A percentile compares a stretch with the other conserved stretches of the same genome.
Conservation (phyloP, 148 eudicot species). For the Nyssa sinensis region DNA sequence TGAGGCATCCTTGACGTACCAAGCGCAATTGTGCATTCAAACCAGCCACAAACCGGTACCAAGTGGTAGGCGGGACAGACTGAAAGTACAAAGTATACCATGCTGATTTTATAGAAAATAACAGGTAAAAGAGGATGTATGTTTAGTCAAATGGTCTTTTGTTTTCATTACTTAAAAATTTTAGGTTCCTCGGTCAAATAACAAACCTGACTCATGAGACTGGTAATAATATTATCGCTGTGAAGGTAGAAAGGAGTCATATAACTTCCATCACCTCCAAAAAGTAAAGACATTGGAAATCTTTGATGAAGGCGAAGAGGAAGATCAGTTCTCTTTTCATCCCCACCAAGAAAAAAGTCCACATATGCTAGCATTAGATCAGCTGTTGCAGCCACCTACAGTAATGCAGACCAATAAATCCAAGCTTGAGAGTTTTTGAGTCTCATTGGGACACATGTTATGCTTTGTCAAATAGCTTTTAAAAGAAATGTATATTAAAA, state of each 20-base stretch:
- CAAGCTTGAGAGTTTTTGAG: slow-evolving; percentile 7
- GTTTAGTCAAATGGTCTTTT: neutral
- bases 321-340: slow-evolving; percentile 93
- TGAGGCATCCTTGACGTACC: slow-evolving; percentile 80
- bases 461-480: neutral
- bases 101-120: slow-evolving; percentile 7
- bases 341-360: slow-evolving; percentile 96
- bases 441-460: neutral
- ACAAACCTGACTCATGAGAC: slow-evolving; percentile 96
- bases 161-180: neutral
- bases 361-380: slow-evolving; percentile 93
- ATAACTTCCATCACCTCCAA: slow-evolving; percentile 98
- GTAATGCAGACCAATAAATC: neutral
- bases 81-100: slow-evolving; percentile 27
- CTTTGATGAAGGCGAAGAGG: slow-evolving; percentile 89
- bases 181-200: neutral
- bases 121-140: slow-evolving; percentile 13
- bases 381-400: slow-evolving; percentile 92
- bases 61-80: slow-evolving; percentile 92
- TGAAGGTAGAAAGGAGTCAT: slow-evolving; percentile 91
- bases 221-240: slow-evolving; percentile 82
- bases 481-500: too few relatives aligned
- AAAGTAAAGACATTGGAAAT: slow-evolving; percentile 78
- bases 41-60: slow-evolving; percentile 97
- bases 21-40: slow-evolving; percentile 90